phyloP scores from a whole-genome alignment of 306 rosid genomes.

The Neltuma alba region DNA sequence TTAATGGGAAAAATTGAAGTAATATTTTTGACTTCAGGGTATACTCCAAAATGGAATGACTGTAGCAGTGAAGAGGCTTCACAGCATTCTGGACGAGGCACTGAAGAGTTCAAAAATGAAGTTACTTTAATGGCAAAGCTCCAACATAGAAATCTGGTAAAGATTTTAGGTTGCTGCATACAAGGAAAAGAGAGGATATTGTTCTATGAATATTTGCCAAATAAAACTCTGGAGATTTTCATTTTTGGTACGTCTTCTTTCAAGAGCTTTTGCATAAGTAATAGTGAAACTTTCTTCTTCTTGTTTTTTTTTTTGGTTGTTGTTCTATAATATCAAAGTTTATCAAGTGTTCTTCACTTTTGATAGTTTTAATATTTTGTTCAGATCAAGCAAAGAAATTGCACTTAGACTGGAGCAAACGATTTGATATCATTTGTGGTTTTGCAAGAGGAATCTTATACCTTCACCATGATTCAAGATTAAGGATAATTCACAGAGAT shows the following conservation, averaged over 20 bases:
- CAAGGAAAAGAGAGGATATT: conserved; percentile 55
- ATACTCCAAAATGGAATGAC: conserved; percentile 18
- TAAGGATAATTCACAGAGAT: background rate
- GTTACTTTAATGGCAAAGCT: background rate
- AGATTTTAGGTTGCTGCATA: conserved; percentile 31
- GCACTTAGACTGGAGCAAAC: background rate
- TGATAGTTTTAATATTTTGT: conserved; percentile 19
- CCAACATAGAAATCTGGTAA: background rate
- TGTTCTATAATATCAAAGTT: background rate
- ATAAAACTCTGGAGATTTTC: conserved; percentile 56
- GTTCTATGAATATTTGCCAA: conserved; percentile 67
- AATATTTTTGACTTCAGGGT: conserved; percentile 39
- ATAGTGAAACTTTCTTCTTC: background rate
- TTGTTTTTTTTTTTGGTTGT: no score
- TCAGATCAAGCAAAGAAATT: background rate
- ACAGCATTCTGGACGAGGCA: background rate
- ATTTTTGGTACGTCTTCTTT: conserved; percentile 52
- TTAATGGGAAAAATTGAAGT: background rate
- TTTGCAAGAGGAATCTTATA: background rate
- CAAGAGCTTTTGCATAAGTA: background rate
- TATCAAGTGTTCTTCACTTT: background rate
- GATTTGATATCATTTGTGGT: background rate
- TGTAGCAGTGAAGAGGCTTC: background rate
- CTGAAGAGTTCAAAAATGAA: background rate
- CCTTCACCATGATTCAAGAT: background rate